A percentile compares a stretch with the other conserved stretches of the same genome.
Evolutionary conservation across 176 grass and related monocot genomes (phyloP).

Genomic region (Oryza longistaminata): DNA sequence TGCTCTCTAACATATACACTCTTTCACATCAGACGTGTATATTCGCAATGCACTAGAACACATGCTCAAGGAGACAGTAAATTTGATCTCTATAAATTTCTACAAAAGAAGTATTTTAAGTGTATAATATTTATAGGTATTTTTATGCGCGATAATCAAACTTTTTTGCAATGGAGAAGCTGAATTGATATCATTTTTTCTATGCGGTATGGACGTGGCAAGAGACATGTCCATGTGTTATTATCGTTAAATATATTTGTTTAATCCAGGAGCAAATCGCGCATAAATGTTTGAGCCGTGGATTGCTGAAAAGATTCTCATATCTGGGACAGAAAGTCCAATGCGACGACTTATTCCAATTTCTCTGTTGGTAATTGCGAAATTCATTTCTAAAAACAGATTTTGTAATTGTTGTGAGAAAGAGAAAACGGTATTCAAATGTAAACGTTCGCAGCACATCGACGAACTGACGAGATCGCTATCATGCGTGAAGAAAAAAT

Average conservation of each 20-base stretch:
- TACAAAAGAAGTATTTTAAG: too few species aligned
- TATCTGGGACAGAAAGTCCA: background rate
- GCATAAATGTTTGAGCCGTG: background rate
- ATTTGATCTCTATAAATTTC: too few species aligned
- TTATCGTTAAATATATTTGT: background rate
- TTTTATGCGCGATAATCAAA: background rate
- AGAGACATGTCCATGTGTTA: background rate
- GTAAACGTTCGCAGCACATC: background rate
- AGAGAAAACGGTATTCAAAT: background rate
- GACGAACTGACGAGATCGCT: background rate
- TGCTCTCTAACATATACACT: too few species aligned
- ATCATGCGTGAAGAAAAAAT: background rate
- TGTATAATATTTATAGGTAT: too few species aligned
- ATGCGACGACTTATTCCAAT: background rate
- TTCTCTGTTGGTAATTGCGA: background rate
- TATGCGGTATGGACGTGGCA: background rate
- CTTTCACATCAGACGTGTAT: too few species aligned
- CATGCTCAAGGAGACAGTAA: too few species aligned
- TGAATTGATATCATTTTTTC: background rate
- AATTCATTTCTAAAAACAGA: background rate
- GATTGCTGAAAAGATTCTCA: background rate
- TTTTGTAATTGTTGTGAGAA: background rate
- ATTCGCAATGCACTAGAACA: too few species aligned
- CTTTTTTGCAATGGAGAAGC: background rate
- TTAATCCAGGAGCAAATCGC: background rate